These are phyloP conservation scores for Austropuccinia psidii DNA, from an alignment of 1,284 basidiomycete species.

Conservation along the genomic window DNA sequence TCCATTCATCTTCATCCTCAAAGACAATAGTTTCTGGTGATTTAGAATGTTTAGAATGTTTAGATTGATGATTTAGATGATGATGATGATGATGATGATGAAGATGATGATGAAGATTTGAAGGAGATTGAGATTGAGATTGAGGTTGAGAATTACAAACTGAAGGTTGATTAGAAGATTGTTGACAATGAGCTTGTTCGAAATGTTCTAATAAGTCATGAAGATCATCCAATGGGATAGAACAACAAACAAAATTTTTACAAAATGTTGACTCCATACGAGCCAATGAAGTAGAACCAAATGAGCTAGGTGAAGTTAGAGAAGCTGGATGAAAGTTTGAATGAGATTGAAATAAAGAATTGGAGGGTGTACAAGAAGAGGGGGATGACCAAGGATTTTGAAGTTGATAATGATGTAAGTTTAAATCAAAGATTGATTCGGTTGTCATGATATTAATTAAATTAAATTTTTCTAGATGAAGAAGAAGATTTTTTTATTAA, in stretches of 20 bases:
- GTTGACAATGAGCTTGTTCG: constrained; percentile 23
- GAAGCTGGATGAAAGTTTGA: constrained; percentile 18
- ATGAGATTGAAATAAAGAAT: too few species aligned
- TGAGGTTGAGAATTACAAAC: neutral
- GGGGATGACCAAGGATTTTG: too few species aligned
- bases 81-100: too few species aligned
- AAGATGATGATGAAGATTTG: too few species aligned
- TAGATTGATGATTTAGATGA: too few species aligned
- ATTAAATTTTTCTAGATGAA: too few species aligned
- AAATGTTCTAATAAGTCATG: constrained; percentile 28
- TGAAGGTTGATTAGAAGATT: neutral
- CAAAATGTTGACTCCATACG: constrained; percentile 30
- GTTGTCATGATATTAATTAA: too few species aligned
- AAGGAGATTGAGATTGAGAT: neutral
- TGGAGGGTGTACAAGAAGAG: too few species aligned
- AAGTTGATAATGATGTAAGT: too few species aligned
- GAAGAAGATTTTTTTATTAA: too few species aligned
- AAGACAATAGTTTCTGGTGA: constrained; percentile 18
- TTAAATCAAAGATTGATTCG: too few species aligned
- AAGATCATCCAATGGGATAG: constrained; percentile 10
- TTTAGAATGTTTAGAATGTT: too few species aligned
- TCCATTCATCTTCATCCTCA: constrained; percentile 34
- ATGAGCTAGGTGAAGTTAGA: constrained; percentile 19
- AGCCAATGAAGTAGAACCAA: constrained; percentile 18
- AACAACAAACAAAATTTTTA: constrained; percentile 35